Evolutionary conservation across 176 grass and related monocot species (phyloP), one percentile per base, ranked within the genome.

Genomic region (Bonia amplexicaulis): DNA sequence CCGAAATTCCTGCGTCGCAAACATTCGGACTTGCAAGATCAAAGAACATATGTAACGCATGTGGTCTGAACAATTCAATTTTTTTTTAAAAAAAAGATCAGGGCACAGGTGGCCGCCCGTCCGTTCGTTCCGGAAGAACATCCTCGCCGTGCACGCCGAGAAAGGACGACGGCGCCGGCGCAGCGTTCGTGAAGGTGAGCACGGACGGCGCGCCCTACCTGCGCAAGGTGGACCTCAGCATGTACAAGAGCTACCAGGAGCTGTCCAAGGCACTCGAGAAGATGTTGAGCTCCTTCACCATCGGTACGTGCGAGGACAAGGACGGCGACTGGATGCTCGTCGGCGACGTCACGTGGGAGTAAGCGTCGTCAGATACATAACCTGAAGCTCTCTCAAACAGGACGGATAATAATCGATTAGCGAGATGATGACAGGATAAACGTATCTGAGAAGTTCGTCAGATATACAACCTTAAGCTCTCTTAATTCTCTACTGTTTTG

Each of bases 311-410:
- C 67, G 97, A 99, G 92, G 97, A 99, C 90, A 99, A 99, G 87
- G 97, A 94, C 65, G 91, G 93, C 10, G 97, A 99, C 69, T 99
- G 97, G 97, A 99, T 99, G 97, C 97, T 99, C 61, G 90, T 96
- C 69, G 97, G 97, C 58, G 93, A 99, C 76, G 97, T 99, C 23
- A 90, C 93, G 1, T 93, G 91, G 84, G 86, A 89, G 94, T 94
- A 86, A 27, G 6, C n/a, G 54, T n/a, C 54, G 54, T 22, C 54
- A 3, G 20, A 57, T 49, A 22, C n/a, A n/a, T 10, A 57, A n/a
- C 7, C 54, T n/a, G 22, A 57, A 57, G 53, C 54, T 22, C 54
- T n/a, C 54, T 9, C 54, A 9, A n/a, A 57, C 17, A 2, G 53
- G 53, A 55, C 53, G 19, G 49, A 6, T 6, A 52, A 52, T 17